phyloP scores from a whole-genome alignment of 73 alveolate species.

The Tetrahymena malaccensis region DNA sequence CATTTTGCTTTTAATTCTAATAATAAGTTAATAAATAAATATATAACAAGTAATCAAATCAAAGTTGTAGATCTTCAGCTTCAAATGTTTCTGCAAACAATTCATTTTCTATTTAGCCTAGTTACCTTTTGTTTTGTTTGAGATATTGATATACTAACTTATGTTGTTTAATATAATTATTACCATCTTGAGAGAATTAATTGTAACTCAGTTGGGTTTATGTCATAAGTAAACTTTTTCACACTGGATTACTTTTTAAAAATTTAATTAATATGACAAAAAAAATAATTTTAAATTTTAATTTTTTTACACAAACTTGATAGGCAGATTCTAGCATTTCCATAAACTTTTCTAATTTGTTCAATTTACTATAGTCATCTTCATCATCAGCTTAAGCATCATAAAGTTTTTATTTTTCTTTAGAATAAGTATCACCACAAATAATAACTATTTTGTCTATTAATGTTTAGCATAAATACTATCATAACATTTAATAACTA shows the following conservation, averaged over 20 bases:
- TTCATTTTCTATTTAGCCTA: not conserved
- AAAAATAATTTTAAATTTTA: not conserved
- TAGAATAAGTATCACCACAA: not conserved
- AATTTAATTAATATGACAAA: not conserved
- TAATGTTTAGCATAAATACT: not conserved
- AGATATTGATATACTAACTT: no score
- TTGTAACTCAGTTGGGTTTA: not conserved
- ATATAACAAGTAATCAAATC: not conserved
- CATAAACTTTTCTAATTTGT: not conserved
- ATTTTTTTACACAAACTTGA: not conserved
- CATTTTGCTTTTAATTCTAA: not conserved
- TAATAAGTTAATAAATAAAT: no score
- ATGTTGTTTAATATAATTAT: not conserved
- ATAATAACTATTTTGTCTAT: not conserved
- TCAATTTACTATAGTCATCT: not conserved
- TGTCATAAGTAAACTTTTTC: not conserved
- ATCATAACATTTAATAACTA: not conserved
- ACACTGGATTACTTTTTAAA: not conserved
- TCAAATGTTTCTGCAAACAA: not conserved
- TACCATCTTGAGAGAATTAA: not conserved
- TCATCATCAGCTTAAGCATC: not conserved
- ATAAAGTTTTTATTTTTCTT: not conserved
- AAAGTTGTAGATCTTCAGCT: not conserved
- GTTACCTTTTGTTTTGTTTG: not conserved
- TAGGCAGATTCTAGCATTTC: not conserved